Base-by-base conservation (phyloP, 2,329 filamentous ascomycete species). In the Aquanectria penicillioides region DNA sequence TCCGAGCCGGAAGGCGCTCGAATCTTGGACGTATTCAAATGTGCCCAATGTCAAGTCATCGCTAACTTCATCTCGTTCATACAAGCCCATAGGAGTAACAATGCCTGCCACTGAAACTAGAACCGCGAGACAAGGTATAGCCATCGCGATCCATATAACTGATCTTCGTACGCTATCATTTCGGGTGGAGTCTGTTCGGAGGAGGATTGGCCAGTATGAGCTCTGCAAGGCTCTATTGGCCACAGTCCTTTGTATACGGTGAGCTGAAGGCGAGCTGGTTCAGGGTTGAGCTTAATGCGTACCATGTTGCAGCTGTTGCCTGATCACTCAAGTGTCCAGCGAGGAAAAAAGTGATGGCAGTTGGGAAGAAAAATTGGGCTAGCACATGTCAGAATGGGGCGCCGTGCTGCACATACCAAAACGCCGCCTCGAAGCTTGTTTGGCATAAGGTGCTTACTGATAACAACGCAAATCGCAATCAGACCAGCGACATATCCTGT, bases 71-170 rank as follows among this genome's bases (percentile, higher is more conserved):
- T 68, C 55, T 5, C 70, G 65, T n/a, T 82, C 75, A 41, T 78
- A 78, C 0, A 83, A 68, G 2, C 80, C 80, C 5, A 83, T 67
- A 0, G 80, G 80, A 0, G 80, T 82, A 3, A 81, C 68, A 5
- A 82, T 71, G n/a, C 78, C 75, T 2, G 80, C 74, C 12, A 81
- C 56, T 0, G 76, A 71, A 4, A 77, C 68, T 9, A 80, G 49
- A 15, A 74, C 23, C 4, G 74, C 50, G 2, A 74, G 48, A 8
- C 76, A 47, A 0, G 75, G 68, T 6, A 69, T 51, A 12, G 54
- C n/a, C 20, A 61, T 22, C 1, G 63, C 46, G 17, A 66, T 52
- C 12, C 63, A 41, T 9, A 46, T 31, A 28, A 71, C 59, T 0
- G 47, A 36, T 9, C 13, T 57, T 58, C 71, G 71, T 12, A 79